phyloP scores from a whole-genome alignment of 345 rosid species.

The Microthlaspi erraticum region DNA sequence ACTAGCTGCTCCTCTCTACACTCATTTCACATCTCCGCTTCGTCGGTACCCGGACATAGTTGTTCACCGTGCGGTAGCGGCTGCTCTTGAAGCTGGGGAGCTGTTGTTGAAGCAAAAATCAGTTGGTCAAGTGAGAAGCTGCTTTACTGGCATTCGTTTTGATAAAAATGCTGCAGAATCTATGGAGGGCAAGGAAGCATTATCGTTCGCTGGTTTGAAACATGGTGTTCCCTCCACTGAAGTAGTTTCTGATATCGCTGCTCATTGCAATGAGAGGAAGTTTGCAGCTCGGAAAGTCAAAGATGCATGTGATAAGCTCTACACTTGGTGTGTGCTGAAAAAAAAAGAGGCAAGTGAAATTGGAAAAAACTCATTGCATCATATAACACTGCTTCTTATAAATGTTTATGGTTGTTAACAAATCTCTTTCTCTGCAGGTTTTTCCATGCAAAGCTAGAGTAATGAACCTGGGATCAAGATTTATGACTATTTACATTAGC shows the following conservation, averaged over 20 bases:
- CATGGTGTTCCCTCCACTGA: constrained; percentile 61
- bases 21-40: constrained; percentile 94
- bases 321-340: constrained; percentile 81
- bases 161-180: constrained; percentile 65
- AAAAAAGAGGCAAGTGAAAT: constrained; percentile 57
- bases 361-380: constrained; percentile 18
- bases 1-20: constrained; percentile 77
- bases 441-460: constrained; percentile 80
- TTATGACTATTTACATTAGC: constrained; percentile 82
- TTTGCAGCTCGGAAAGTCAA: constrained; percentile 75
- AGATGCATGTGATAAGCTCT: constrained; percentile 82
- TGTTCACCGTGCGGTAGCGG: constrained; percentile 87
- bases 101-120: constrained; percentile 41
- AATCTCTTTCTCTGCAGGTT: constrained; percentile 55
- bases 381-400: neutral
- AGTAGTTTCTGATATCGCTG: constrained; percentile 60
- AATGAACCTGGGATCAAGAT: constrained; percentile 79
- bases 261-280: constrained; percentile 70
- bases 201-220: constrained; percentile 64
- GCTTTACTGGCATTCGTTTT: constrained; percentile 65
- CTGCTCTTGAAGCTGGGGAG: constrained; percentile 81
- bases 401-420: constrained; percentile 13
- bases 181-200: constrained; percentile 59
- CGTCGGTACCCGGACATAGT: constrained; percentile 89
- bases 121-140: constrained; percentile 43